phyloP scores from a whole-genome alignment of 495 filamentous ascomycete genomes.

The Penicillium mononematosum region DNA sequence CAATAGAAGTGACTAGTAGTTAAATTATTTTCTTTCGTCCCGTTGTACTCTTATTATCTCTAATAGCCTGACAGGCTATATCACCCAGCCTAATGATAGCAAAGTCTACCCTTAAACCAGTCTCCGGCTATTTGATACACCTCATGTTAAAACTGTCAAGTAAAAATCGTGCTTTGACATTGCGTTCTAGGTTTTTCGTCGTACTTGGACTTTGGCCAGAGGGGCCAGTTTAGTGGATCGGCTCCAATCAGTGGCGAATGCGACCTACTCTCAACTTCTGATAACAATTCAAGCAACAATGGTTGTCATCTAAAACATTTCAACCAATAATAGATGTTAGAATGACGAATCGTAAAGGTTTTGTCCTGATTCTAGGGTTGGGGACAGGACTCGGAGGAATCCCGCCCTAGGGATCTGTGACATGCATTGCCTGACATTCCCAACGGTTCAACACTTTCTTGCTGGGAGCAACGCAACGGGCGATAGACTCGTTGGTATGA shows the following conservation, averaged over 20 bases:
- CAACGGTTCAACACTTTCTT: conserved; percentile 15
- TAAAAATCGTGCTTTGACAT: neutral
- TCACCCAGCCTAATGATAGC: neutral
- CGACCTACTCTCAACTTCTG: neutral
- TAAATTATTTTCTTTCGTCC: too few species aligned
- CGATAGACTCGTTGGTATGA: neutral
- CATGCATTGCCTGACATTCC: conserved; percentile 1
- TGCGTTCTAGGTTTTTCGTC: neutral
- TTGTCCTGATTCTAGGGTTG: neutral
- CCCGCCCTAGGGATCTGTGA: neutral
- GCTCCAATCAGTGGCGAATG: neutral
- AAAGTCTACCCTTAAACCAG: neutral
- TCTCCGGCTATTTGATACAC: neutral
- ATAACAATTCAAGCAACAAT: neutral
- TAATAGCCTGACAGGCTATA: too few species aligned
- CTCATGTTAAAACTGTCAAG: neutral
- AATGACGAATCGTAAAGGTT: neutral
- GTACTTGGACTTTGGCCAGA: neutral
- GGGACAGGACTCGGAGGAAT: neutral
- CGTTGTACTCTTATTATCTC: too few species aligned
- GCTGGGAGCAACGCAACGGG: conserved; percentile 3
- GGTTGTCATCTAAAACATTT: neutral
- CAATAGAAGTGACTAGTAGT: too few species aligned
- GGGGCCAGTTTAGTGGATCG: neutral
- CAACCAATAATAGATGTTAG: neutral